Evolutionary conservation across 176 grass and related monocot species (phyloP), one percentile per base, ranked within the genome.

Genomic region (Lolium perenne): DNA sequence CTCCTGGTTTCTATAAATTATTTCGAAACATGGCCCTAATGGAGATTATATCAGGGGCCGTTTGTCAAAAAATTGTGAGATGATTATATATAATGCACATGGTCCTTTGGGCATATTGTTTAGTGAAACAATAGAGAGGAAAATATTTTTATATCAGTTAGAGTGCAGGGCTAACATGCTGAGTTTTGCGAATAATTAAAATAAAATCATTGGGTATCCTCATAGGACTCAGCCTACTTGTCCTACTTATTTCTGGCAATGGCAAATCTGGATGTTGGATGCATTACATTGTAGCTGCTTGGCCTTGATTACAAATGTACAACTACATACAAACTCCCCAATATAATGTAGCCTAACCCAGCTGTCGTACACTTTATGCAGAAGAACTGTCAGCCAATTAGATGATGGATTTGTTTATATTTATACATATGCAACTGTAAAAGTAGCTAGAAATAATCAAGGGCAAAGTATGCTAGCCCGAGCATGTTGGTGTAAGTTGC

Each of bases 221-320:
- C 26, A 29, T 29, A 29, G 26, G 46, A 12, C 74, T 78, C 45
- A 65, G 73, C 47, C 65, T 79, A 70, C 56, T 79, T 79, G 80
- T 57, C 66, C 66, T 79, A 75, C 38, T 74, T 87, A 48, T 78
- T 49, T 87, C 67, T 50, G 5, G 38, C 47, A 91, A 75, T 41
- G 35, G 2, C 59, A 91, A 78, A 91, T 91, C 80, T 87, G 80
- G 85, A 74, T 87, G 49, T 79, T 65, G 53, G 70, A 41, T 68
- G 66, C 84, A 87, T 49, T 91, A 84, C 38, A 84, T 80, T 75
- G 84, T 41, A 80, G 6, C 74, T 74, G 48, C 20, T 68, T 70
- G 58, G 16, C 49, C 53, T 67, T 14, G 53, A 78, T 22, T 78
- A 80, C 80, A 75, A 83, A 75, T 73, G 7, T 29, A n/a, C 65